Conservation (phyloP, 2,329 filamentous ascomycete species). For the Talaromyces amestolkiae region DNA sequence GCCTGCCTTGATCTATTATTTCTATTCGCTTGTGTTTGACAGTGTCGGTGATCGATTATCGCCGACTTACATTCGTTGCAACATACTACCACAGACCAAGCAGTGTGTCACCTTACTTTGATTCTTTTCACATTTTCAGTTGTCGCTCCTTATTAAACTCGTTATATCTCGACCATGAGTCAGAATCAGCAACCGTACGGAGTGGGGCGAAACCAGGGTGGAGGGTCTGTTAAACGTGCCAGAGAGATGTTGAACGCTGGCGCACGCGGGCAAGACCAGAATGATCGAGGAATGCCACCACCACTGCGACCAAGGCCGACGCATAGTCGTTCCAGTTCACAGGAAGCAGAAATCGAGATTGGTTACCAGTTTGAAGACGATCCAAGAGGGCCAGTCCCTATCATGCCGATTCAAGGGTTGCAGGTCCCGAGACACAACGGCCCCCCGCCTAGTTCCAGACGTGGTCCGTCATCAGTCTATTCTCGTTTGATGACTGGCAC, state of each 20-base stretch:
- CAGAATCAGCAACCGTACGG: slow-evolving; percentile 11
- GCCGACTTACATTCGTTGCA: slow-evolving; percentile 1
- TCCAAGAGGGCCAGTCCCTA: slow-evolving; percentile 15
- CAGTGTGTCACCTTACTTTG: neutral
- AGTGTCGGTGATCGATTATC: neutral
- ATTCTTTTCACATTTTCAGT: neutral
- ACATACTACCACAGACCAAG: neutral
- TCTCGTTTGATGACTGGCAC: slow-evolving; percentile 54
- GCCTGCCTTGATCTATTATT: slow-evolving; percentile 4
- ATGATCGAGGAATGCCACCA: slow-evolving; percentile 35
- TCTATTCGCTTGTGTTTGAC: neutral
- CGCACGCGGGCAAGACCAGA: neutral
- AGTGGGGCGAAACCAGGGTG: neutral
- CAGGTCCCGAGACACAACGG: slow-evolving; percentile 24
- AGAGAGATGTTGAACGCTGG: slow-evolving; percentile 18
- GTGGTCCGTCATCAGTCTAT: slow-evolving; percentile 50
- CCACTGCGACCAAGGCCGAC: slow-evolving; percentile 39
- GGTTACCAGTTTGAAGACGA: slow-evolving; percentile 17
- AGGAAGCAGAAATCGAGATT: slow-evolving; percentile 16
- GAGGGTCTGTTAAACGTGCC: slow-evolving; percentile 18
- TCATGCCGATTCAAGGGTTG: slow-evolving; percentile 17
- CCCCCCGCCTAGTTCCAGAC: slow-evolving; percentile 30
- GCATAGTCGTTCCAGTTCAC: slow-evolving; percentile 16
- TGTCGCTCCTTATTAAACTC: neutral
- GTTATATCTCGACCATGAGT: slow-evolving; percentile 13